Evolutionary conservation across 805 yeast genomes (phyloP), one percentile per base, ranked within the genome.

Genomic region (Pichia gijzeniarum): DNA sequence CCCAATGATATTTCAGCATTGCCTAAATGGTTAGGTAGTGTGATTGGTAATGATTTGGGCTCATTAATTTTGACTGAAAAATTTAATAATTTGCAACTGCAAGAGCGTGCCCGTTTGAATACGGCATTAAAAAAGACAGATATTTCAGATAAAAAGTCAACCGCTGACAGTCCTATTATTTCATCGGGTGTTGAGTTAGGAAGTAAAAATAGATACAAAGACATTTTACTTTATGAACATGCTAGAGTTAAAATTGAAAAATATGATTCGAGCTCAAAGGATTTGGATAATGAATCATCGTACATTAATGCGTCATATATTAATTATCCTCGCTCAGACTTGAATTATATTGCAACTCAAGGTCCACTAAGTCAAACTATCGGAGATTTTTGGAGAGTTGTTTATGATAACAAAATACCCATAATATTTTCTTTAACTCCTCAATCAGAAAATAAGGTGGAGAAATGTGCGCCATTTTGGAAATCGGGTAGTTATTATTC

Each of bases 301-400:
- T 90, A 90, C 61, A 87, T 90, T 55, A 90, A 90, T 64, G 99
- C 98, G 0, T 86, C 90, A 20, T 84, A 86, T 64, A 63, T 86
- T 39, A 47, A 70, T 53, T 57, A 72, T 57, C 48, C 69, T 59
- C 45, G 65, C 53, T 55, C 73, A 35, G 41, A 55, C 5, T 48
- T 64, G 34, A 72, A 74, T 35, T 85, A 82, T 58, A 85, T 90
- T 55, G 96, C 95, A 0, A 76, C 95, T 1, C 96, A 91, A 62
- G 99, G 96, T 2, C 99, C 99, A 2, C 63, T 85, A 48, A 61
- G 60, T 2, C 73, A 73, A 33, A 91, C 98, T 0, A 72, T 82
- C 21, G 80, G 79, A 18, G 96, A 91, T 61, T 90, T 91, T 57
- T 89, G 95, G 83, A 83, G 82, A 46, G 79, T 89, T 66, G 73